Base-by-base conservation (phyloP, 306 rosid species). In the Quercus berberidifolia region DNA sequence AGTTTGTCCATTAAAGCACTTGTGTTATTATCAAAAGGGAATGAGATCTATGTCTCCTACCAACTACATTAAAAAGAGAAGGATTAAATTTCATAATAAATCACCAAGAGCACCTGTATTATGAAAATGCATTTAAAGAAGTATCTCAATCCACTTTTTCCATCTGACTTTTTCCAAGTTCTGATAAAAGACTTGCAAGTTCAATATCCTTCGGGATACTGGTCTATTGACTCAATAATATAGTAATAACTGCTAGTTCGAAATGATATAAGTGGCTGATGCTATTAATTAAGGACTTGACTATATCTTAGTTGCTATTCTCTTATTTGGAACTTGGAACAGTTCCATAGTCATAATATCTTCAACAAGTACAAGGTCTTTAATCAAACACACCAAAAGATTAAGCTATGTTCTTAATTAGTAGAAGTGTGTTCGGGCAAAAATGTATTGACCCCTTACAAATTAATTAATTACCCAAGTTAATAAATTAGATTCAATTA, bases 41-140 rank as follows among this genome's bases (percentile, higher is more conserved):
- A 41, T 60, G 7, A 15, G 43, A 64, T 54, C 43, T 41, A 28
- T 68, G 80, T 68, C 74, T 58, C 69, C 77, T n/a, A 76, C 82
- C 75, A 73, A 84, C 79, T n/a, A 26, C 41, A 31, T 49, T 13
- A 49, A 52, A 25, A 77, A 68, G 79, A 80, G 69, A 60, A 80
- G 35, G 67, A 71, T 80, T 63, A 15, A 54, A 73, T 59, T 76
- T 25, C 79, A 74, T 77, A 80, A 83, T 86, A 63, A 69, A 85
- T 59, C 76, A 78, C 82, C 83, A 80, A 75, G 73, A 73, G 28
- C 26, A 63, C 83, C 68, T 68, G 65, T 68, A 73, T 77, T 76
- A 75, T 60, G 62, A 80, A 62, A 80, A 64, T 10, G 74, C 87
- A 86, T 86, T 86, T 76, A 86, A 86, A 80, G 85, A 77, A 80